Evolutionary conservation across 768 basidiomycete genomes (phyloP).

Genomic region (Xerocomus spinulosus): DNA sequence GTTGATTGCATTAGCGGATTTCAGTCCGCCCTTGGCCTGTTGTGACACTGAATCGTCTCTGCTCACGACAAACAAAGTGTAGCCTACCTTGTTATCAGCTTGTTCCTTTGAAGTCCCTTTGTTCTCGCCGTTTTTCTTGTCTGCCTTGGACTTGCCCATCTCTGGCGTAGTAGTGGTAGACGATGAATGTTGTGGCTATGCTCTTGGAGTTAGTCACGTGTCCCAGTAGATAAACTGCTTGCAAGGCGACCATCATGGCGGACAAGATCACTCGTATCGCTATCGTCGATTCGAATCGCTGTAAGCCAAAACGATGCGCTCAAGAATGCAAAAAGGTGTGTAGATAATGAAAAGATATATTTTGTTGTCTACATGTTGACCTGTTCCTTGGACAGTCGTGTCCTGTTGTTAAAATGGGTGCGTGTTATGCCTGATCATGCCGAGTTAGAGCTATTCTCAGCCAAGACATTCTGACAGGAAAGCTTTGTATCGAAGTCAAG

Average conservation of each 20-base stretch:
- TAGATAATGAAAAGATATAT: background rate
- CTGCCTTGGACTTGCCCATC: constrained; percentile 29
- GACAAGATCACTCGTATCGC: constrained; percentile 99
- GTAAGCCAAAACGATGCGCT: constrained; percentile 95
- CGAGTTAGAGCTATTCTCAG: background rate
- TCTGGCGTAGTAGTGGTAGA: background rate
- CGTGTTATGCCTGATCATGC: constrained; percentile 18
- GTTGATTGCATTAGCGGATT: constrained; percentile 77
- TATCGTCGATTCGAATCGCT: constrained; percentile 86
- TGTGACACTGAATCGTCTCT: background rate
- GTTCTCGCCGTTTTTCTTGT: constrained; percentile 18
- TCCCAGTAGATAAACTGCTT: background rate
- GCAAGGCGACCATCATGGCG: constrained; percentile 45
- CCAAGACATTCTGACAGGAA: constrained; percentile 48
- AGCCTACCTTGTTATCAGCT: constrained; percentile 23
- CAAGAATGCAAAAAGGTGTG: constrained; percentile 96
- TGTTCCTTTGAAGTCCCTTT: constrained; percentile 8
- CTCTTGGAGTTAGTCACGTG: constrained; percentile 14
- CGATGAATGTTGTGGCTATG: constrained; percentile 5
- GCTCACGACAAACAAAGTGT: background rate
- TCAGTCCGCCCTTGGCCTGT: constrained; percentile 57
- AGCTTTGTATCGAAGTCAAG: constrained; percentile 98
- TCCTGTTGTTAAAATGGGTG: constrained; percentile 97
- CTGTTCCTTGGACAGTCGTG: constrained; percentile 55
- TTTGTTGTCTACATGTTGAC: constrained; percentile 7